phyloP scores from a whole-genome alignment of 2,329 filamentous ascomycete species.

The Fusarium sororula region DNA sequence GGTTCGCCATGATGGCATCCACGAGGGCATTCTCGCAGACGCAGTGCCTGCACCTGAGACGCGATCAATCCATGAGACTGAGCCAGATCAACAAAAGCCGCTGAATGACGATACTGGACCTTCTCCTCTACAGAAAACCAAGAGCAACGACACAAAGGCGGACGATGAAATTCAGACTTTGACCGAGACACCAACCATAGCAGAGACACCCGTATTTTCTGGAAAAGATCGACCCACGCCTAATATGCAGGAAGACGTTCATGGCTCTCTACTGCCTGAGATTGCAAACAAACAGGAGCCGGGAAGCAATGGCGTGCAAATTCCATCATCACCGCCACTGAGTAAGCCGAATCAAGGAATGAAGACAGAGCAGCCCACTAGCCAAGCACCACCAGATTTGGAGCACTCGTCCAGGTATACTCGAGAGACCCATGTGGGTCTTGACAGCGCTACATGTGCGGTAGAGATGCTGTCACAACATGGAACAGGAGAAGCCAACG shows the following conservation, averaged over 20 bases:
- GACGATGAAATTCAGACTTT: not conserved
- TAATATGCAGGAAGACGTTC: not conserved
- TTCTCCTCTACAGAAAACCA: not conserved
- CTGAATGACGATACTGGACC: not conserved
- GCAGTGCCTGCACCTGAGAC: not conserved
- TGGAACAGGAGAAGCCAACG: not conserved
- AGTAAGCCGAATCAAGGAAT: not conserved
- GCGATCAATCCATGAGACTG: not conserved
- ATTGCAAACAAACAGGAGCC: not conserved
- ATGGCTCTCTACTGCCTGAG: not conserved
- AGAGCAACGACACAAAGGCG: constrained; percentile 2
- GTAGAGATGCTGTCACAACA: not conserved
- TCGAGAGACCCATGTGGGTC: not conserved
- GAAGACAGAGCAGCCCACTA: not conserved
- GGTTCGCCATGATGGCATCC: not conserved
- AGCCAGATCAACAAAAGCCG: constrained; percentile 13
- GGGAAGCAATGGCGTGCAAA: not conserved
- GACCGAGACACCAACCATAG: not conserved
- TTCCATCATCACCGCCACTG: not conserved
- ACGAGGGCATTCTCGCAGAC: not conserved
- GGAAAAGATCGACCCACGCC: not conserved
- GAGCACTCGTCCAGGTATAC: not conserved
- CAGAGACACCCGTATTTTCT: not conserved
- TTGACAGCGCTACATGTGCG: not conserved
- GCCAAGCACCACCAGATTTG: not conserved